Evolutionary conservation across 2,329 filamentous ascomycete species (phyloP), one percentile per base, ranked within the genome.

Genomic region (Conoideocrella luteorostrata): DNA sequence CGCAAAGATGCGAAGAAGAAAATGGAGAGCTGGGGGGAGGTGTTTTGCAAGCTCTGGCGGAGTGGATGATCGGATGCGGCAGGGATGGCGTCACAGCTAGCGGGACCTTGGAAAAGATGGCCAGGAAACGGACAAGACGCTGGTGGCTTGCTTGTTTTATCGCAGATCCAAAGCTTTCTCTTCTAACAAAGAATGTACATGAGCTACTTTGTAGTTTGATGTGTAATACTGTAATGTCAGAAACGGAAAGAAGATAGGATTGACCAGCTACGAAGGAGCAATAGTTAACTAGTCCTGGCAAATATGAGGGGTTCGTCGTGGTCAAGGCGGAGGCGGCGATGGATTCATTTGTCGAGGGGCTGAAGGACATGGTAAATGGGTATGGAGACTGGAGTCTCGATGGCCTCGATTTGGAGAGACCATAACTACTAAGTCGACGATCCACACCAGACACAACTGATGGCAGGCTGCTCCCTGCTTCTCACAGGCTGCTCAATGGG

Each of bases 81-180:
- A 40, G 30, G 17, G 45, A 47, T 41, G 37, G 45, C 41, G 45
- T 39, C 44, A 43, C 38, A 13, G 29, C 21, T 32, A 37, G 44
- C 39, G 39, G 39, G 39, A 42, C 44, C 24, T 43, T 13, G 23
- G 13, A 28, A 18, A 36, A 20, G 24, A 41, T n/a, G n/a, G n/a
- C n/a, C n/a, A n/a, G n/a, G n/a, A n/a, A n/a, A n/a, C n/a, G n/a
- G n/a, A n/a, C n/a, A n/a, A n/a, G n/a, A n/a, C n/a, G n/a, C n/a
- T n/a, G n/a, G n/a, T n/a, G n/a, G n/a, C n/a, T n/a, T n/a, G n/a
- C n/a, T n/a, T n/a, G n/a, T n/a, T n/a, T n/a, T n/a, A n/a, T n/a
- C n/a, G n/a, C n/a, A n/a, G n/a, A n/a, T n/a, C n/a, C n/a, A n/a
- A n/a, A n/a, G n/a, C n/a, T n/a, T n/a, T n/a, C n/a, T n/a, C n/a